A percentile compares a stretch with the other conserved stretches of the same genome.
phyloP scores from a whole-genome alignment of 805 yeast species.

The Candida dajiaensis region DNA sequence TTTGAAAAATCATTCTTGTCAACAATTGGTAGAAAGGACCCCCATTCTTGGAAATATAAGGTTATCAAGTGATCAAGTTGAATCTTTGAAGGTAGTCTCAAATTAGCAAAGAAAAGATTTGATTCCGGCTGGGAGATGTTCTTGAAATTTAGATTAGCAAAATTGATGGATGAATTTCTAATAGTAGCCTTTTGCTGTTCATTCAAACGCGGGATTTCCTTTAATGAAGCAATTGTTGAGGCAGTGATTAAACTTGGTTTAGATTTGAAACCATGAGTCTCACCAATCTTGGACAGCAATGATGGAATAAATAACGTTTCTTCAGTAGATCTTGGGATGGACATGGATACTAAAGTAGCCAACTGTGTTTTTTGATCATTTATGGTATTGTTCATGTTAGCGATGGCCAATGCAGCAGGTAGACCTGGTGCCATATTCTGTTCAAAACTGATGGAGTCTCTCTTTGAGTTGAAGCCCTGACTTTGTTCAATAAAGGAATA shows the following conservation, averaged over 20 bases:
- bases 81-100: slow-evolving; percentile 44
- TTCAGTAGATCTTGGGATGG: slow-evolving; percentile 73
- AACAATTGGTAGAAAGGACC: slow-evolving; percentile 58
- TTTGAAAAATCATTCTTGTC: slow-evolving; percentile 63
- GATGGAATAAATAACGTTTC: slow-evolving; percentile 74
- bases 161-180: slow-evolving; percentile 22
- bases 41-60: slow-evolving; percentile 75
- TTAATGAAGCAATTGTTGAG: slow-evolving; percentile 61
- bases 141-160: slow-evolving; percentile 33
- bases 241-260: slow-evolving; percentile 69
- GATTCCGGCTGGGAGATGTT: slow-evolving; percentile 37
- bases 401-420: slow-evolving; percentile 57
- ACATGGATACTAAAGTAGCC: slow-evolving; percentile 58
- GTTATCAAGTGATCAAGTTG: slow-evolving; percentile 65
- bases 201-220: slow-evolving; percentile 36
- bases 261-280: slow-evolving; percentile 65
- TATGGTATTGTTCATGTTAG: slow-evolving; percentile 38
- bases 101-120: slow-evolving; percentile 35
- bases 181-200: slow-evolving; percentile 8
- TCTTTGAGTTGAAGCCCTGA: not conserved
- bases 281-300: slow-evolving; percentile 60
- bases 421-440: slow-evolving; percentile 73
- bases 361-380: slow-evolving; percentile 35
- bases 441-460: slow-evolving; percentile 44
- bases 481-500: not conserved